Evolutionary conservation across 352 stramenopile species (phyloP), one percentile per base, ranked within the genome.

Genomic region (Peronospora belbahrii): DNA sequence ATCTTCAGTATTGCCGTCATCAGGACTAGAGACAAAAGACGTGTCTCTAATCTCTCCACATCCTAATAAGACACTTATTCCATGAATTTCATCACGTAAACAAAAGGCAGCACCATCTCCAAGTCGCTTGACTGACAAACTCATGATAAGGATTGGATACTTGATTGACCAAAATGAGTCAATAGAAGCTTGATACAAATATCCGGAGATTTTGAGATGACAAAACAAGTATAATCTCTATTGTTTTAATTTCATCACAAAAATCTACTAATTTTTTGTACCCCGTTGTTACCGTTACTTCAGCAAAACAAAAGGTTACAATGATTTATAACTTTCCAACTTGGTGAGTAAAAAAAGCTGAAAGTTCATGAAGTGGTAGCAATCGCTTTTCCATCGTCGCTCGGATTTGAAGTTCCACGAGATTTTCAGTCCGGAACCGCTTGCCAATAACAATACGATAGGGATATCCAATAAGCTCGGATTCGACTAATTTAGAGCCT

Each of bases 381-480:
- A 85, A 88, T 2, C 44, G 62, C 39, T 82, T 83, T 27, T 74
- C 61, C 68, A 90, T 75, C 4, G 69, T 85, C 14, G 65, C 60
- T 45, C 81, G 72, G 15, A 64, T 74, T 43, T 86, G 72, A 15
- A 90, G 70, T 48, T 93, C 81, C 0, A 93, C 76, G 4, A 90
- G 63, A 6, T 77, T 74, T 62, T 90, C 82, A 19, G 71, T 77
- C 2, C 52, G 63, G 40, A 86, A 93, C 4, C 73, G 70, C 50
- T 87, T 93, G 50, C 84, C 84, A 13, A 95, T 67, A 3, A 94
- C 79, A 9, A 94, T 64, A 24, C 81, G 79, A 57, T 77, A 90
- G n/a, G 84, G 84, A 42, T 85, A 90, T 0, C 84, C 84, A 7
- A 92, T 61, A 25, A 95, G 79, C 61, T 95, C 83, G 1, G 82